A percentile compares a stretch with the other conserved stretches of the same genome.
Evolutionary conservation across 2,329 filamentous ascomycete species (phyloP).

Genomic region (Aspergillus chevalieri): DNA sequence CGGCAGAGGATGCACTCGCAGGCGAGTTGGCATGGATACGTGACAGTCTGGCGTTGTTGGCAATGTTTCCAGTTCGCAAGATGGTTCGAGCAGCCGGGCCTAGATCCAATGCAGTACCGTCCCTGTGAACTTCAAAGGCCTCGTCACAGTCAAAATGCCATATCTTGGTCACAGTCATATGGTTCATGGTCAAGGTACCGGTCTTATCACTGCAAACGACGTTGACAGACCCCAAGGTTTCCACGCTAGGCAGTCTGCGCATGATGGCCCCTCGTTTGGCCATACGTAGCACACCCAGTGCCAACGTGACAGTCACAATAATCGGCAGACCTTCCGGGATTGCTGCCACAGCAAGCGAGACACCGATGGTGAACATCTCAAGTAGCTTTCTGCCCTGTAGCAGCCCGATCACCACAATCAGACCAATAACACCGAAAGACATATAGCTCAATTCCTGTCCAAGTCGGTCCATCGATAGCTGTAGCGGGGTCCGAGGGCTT

Average conservation of each 20-base stretch:
- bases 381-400: slow-evolving; percentile 82
- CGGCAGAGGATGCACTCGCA: slow-evolving; percentile 64
- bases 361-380: slow-evolving; percentile 96
- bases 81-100: slow-evolving; percentile 73
- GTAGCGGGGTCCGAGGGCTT: slow-evolving; percentile 86
- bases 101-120: slow-evolving; percentile 50
- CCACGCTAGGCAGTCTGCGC: slow-evolving; percentile 89
- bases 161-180: slow-evolving; percentile 95
- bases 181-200: slow-evolving; percentile 90
- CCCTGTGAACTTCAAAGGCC: slow-evolving; percentile 53
- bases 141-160: slow-evolving; percentile 76
- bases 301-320: slow-evolving; percentile 94
- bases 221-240: slow-evolving; percentile 96
- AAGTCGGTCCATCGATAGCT: slow-evolving; percentile 94
- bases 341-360: slow-evolving; percentile 90
- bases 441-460: slow-evolving; percentile 95
- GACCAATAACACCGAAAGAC: slow-evolving; percentile 86
- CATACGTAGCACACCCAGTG: slow-evolving; percentile 93
- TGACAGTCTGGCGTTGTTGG: slow-evolving; percentile 83
- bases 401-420: slow-evolving; percentile 87
- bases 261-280: slow-evolving; percentile 93
- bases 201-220: slow-evolving; percentile 99
- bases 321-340: slow-evolving; percentile 96
- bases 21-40: slow-evolving; percentile 64
- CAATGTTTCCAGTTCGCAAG: slow-evolving; percentile 87